Conservation (phyloP, 2,329 filamentous ascomycete species). For the Colletotrichum siamense region DNA sequence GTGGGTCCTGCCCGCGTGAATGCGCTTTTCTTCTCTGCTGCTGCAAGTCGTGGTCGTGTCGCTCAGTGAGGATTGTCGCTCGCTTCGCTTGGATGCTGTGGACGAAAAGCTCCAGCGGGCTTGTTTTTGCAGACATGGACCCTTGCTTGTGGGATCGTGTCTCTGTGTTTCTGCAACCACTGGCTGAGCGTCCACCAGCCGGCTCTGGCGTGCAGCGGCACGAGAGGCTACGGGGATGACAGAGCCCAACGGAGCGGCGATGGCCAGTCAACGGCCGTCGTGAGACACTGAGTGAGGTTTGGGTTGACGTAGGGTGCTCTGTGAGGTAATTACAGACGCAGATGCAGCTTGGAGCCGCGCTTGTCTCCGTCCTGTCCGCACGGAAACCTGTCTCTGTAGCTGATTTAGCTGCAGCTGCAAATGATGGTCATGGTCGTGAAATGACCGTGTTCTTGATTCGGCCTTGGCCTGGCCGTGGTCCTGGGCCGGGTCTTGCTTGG, state of each 20-base stretch:
- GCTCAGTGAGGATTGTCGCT: neutral
- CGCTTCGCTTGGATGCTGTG: neutral
- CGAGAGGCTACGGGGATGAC: neutral
- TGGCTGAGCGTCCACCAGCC: slow-evolving; percentile 2
- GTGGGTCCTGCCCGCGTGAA: neutral
- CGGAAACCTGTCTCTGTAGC: neutral
- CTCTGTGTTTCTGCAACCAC: slow-evolving; percentile 13
- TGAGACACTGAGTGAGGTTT: slow-evolving; percentile 8
- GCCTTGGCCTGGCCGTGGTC: neutral
- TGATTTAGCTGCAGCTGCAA: neutral
- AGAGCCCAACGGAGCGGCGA: neutral
- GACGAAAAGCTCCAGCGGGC: neutral
- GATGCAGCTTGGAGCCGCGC: neutral
- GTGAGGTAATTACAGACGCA: neutral
- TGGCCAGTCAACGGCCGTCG: slow-evolving; percentile 15
- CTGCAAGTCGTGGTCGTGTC: neutral
- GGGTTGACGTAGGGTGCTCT: neutral
- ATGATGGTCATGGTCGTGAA: neutral
- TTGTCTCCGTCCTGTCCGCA: neutral
- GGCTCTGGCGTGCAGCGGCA: slow-evolving; percentile 6
- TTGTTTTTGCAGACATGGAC: slow-evolving; percentile 9
- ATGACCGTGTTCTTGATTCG: neutral
- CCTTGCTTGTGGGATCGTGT: slow-evolving; percentile 17
- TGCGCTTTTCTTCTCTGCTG: neutral
- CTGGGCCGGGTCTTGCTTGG: neutral